Base-by-base conservation (phyloP, 202 grass and related monocot genomes). In the Hordeum pubiflorum region DNA sequence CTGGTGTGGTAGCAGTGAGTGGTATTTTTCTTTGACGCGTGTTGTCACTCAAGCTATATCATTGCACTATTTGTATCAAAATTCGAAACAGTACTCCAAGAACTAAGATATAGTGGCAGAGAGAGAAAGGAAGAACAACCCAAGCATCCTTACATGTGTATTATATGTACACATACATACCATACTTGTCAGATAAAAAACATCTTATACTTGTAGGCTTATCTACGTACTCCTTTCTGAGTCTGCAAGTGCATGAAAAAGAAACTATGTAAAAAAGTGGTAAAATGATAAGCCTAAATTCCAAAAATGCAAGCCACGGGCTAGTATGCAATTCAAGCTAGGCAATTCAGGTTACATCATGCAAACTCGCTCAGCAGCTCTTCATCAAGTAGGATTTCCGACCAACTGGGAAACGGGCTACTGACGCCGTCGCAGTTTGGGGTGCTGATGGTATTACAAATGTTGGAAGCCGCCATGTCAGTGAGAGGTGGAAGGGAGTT, bases 351-450 rank as follows among this genome's bases (percentile, higher is more conserved):
- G 22, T 71, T 29, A 29, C 68, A 71, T 71, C 40, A 71, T 24
- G 79, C 65, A 81, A 89, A 84, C 44, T 91, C 83, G 9, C 24
- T 64, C 68, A 87, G 81, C 72, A 80, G 29, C 32, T 70, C 83
- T 74, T 94, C 88, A 79, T 86, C 83, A 75, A 94, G 77, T 14
- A 94, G 77, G 36, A 89, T n/a, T 38, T 94, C 88, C 10, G 83
- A 85, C 66, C 86, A 94, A 77, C 66, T 82, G 48, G 85, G 64
- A 31, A 81, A 82, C 56, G 62, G 13, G 26, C 39, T 89, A 85
- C 31, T 87, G 39, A 68, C 63, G 36, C 55, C 20, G 8, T 48
- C 60, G 34, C 75, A 88, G 80, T 81, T 88, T 69, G 88, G 74
- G 61, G 79, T 81, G 63, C 58, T 87, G 26, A 87, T 82, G 31